These are phyloP conservation scores for Zopfochytrium polystomum DNA, from an alignment of 371 early-diverging fungal genomes.

Conservation along the genomic window DNA sequence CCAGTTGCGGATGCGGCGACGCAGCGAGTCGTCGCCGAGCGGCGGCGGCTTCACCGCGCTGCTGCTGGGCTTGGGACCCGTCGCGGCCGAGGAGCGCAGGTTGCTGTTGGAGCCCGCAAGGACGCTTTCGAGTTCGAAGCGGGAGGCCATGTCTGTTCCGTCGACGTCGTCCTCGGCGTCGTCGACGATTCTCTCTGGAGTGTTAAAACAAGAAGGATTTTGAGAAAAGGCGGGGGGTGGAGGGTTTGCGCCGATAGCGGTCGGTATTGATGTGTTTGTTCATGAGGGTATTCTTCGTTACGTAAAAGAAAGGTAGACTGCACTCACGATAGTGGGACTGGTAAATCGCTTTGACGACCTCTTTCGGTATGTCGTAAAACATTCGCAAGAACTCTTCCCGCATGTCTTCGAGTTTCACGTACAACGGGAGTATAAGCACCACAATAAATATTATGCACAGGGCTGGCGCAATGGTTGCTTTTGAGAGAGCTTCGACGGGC, in stretches of 20 bases:
- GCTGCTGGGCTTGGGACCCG: too few relatives aligned
- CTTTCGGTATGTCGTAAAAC: constrained; percentile 36
- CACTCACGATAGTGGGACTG: constrained; percentile 26
- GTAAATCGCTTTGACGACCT: constrained; percentile 36
- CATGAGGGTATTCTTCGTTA: constrained; percentile 5
- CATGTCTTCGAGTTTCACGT: constrained; percentile 18
- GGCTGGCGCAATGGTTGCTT: constrained; percentile 13
- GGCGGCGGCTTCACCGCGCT: too few relatives aligned
- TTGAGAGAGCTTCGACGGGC: constrained; percentile 11
- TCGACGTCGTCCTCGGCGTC: constrained; percentile 16
- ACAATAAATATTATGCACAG: constrained; percentile 18
- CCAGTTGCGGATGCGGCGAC: too few relatives aligned
- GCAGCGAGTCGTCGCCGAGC: too few relatives aligned
- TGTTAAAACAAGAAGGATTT: background rate
- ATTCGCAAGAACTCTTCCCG: constrained; percentile 23
- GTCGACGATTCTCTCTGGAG: constrained; percentile 4
- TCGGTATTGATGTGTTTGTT: background rate
- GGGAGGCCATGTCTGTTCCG: background rate
- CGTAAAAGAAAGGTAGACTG: background rate
- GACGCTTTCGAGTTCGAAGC: too few relatives aligned
- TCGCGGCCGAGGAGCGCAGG: too few relatives aligned
- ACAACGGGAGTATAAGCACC: constrained; percentile 27
- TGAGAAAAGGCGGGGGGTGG: background rate
- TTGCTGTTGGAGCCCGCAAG: too few relatives aligned
- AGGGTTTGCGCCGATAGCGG: background rate